Evolutionary conservation across 495 filamentous ascomycete species (phyloP).

Genomic region (Hyphodiscus hymeniophilus): DNA sequence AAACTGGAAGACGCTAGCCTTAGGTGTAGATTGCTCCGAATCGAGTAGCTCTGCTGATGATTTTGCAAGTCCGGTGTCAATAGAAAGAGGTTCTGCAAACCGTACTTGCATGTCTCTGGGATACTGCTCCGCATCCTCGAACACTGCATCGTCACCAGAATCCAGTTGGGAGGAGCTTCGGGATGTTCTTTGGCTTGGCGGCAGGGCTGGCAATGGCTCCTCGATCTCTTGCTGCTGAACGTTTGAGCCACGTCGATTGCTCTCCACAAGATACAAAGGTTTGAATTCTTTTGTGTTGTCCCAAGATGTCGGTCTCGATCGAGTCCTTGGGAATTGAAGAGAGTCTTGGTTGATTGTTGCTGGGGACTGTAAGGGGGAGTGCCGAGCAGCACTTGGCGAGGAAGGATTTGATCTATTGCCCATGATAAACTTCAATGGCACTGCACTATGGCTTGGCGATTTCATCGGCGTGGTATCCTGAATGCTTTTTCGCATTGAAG

Average conservation of each 20-base stretch:
- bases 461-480: slow-evolving; percentile 21
- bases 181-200: slow-evolving; percentile 27
- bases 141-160: slow-evolving; percentile 2
- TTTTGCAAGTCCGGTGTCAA: slow-evolving; percentile 22
- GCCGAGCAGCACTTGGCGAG: slow-evolving; percentile 29
- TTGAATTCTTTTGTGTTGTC: slow-evolving; percentile 39
- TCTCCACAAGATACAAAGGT: slow-evolving; percentile 41
- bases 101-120: not conserved
- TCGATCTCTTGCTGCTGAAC: slow-evolving; percentile 4
- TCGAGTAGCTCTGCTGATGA: slow-evolving; percentile 21
- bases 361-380: slow-evolving; percentile 33
- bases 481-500: slow-evolving; percentile 10
- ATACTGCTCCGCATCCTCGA: slow-evolving; percentile 15
- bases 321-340: slow-evolving; percentile 23
- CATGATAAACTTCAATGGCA: slow-evolving; percentile 37
- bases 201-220: slow-evolving; percentile 23
- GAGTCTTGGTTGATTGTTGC: slow-evolving; percentile 19
- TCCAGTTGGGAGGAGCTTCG: slow-evolving; percentile 24
- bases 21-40: slow-evolving; percentile 30
- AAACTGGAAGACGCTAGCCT: slow-evolving; percentile 10
- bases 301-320: slow-evolving; percentile 40
- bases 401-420: slow-evolving; percentile 35
- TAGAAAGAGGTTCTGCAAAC: slow-evolving; percentile 16
- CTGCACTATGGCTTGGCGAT: slow-evolving; percentile 42
- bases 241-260: slow-evolving; percentile 20